Conservation (phyloP, 108 stramenopile species). For the Skeletonema grethae region DNA sequence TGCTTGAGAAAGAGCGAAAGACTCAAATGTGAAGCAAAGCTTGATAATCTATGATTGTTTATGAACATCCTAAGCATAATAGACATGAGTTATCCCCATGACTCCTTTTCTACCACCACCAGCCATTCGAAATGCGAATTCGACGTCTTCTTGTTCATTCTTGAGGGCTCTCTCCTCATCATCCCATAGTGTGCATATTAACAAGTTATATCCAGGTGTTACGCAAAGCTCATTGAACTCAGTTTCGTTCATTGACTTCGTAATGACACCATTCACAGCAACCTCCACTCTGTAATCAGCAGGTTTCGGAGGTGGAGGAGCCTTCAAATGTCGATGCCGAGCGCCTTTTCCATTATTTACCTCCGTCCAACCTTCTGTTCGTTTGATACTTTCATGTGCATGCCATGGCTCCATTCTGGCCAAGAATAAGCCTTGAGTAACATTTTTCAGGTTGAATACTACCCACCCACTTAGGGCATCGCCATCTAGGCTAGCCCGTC, state of each 20-base stretch:
- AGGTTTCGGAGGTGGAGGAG: constrained; percentile 18
- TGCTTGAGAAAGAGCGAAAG: constrained; percentile 47
- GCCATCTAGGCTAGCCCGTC: constrained; percentile 20
- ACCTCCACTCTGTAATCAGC: constrained; percentile 36
- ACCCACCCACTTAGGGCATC: constrained; percentile 59
- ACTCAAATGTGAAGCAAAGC: constrained; percentile 8
- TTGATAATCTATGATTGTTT: background rate
- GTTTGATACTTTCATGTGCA: constrained; percentile 13
- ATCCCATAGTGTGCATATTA: constrained; percentile 26
- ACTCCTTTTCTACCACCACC: constrained; percentile 32
- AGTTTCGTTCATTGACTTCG: constrained; percentile 17
- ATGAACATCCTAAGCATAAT: constrained; percentile 35
- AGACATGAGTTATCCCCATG: constrained; percentile 45
- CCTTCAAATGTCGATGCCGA: constrained; percentile 25
- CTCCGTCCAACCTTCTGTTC: constrained; percentile 37
- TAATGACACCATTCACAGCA: constrained; percentile 45
- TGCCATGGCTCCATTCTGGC: constrained; percentile 35
- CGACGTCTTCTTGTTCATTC: constrained; percentile 35
- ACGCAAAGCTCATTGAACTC: constrained; percentile 17
- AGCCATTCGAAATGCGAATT: constrained; percentile 45
- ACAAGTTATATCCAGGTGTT: constrained; percentile 22
- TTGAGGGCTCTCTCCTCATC: constrained; percentile 25
- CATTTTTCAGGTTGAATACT: constrained; percentile 37
- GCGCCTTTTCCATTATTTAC: constrained; percentile 31
- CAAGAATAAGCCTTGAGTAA: constrained; percentile 56